phyloP scores from a whole-genome alignment of 352 stramenopile species.

The Globisporangium viniferum region DNA sequence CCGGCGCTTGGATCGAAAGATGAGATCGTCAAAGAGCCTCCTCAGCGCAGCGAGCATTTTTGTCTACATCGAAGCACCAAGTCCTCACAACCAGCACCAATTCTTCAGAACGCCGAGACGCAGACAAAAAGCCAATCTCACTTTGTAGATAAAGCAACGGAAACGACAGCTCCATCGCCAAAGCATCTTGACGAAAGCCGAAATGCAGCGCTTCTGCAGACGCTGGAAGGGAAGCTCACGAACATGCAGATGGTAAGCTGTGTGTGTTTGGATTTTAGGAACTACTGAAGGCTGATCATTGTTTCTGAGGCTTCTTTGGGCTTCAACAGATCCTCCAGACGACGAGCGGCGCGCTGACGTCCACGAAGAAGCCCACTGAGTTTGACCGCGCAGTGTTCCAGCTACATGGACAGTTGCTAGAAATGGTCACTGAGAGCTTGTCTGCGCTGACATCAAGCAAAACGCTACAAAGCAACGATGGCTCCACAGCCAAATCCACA shows the following conservation, averaged over 20 bases:
- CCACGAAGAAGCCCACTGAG: slow-evolving; percentile 20
- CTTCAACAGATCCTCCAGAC: slow-evolving; percentile 31
- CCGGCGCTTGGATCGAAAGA: neutral
- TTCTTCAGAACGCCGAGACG: neutral
- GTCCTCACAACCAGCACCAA: neutral
- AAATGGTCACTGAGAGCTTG: slow-evolving; percentile 27
- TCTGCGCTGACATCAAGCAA: neutral
- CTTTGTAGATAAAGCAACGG: neutral
- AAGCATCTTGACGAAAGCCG: neutral
- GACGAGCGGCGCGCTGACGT: slow-evolving; percentile 20
- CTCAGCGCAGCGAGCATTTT: neutral
- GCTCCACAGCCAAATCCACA: neutral
- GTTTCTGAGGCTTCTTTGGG: neutral
- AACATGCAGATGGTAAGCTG: slow-evolving; percentile 32
- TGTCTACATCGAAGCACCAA: neutral
- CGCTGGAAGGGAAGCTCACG: slow-evolving; percentile 13
- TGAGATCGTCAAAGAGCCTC: neutral
- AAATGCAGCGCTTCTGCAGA: neutral
- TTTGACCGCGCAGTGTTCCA: slow-evolving; percentile 33
- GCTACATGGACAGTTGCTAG: slow-evolving; percentile 32
- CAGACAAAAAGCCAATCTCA: neutral
- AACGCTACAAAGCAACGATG: neutral
- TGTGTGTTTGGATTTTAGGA: too few species aligned
- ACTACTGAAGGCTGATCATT: too few species aligned
- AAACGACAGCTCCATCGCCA: slow-evolving; percentile 2